Base-by-base conservation (phyloP, 2,329 filamentous ascomycete species). In the Beauveria asiatica region DNA sequence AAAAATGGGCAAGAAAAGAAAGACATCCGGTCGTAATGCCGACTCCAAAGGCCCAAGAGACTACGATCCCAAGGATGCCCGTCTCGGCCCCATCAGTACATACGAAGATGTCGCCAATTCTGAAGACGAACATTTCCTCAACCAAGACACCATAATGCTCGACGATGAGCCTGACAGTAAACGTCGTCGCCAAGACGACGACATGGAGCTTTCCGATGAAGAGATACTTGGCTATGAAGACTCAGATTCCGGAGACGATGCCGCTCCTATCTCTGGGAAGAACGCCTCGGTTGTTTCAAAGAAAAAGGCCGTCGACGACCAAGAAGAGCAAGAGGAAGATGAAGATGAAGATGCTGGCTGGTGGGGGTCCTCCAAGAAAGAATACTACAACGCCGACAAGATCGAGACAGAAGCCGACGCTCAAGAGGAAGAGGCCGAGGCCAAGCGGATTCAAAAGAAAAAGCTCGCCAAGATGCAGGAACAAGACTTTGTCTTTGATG, bases 401-500 rank as follows among this genome's bases (percentile, higher is more conserved):
- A 80, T 83, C 65, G 82, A 85, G 68, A 85, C 83, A 6, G 83
- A 87, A 70, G 81, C 77, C 42, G 82, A 84, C 67, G 94, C 94
- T 0, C 75, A 95, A 37, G 92, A 94, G 69, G 94, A 99, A 78
- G 95, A 99, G 73, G 85, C 82, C 11, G 95, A 99, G 72, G 94
- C 93, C 3, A 86, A 88, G 72, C 82, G 91, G 63, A 75, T 99
- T 62, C 93, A 97, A 72, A 86, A 92, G 74, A 97, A 96, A 80
- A 93, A 94, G 70, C 74, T 97, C 25, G 82, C 91, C 66, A 87
- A 88, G 65, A 94, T 99, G 89, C 84, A 85, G 6, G 92, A 95
- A 66, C 88, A 89, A 44, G 94, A 99, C 70, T 99, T 97, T 69
- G 87, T 91, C 9, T 95, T 97, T 65, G 92, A 97, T 67, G 90